Base-by-base conservation (phyloP, 495 filamentous ascomycete genomes). In the Glonium stellatum region DNA sequence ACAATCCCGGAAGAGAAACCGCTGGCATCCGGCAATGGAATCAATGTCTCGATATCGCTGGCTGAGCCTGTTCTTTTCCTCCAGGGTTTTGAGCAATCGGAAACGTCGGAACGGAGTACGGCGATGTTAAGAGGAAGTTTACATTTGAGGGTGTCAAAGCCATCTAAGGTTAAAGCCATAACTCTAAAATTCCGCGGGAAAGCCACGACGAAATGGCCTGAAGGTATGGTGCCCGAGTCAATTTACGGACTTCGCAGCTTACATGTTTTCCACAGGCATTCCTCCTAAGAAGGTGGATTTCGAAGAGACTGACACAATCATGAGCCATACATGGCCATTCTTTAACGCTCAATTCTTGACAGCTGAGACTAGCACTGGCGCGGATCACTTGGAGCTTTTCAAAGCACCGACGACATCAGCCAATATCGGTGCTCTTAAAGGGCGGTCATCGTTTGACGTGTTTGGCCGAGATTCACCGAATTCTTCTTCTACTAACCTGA, bases 201-300 rank as follows among this genome's bases (percentile, higher is more conserved):
- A 69, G 87, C 90, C 1, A 84, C 87, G 62, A 98, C 93, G 0
- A 90, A 96, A 69, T 98, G 93, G 93, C 93, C 95, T 21, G 93
- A 98, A 78, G 93, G 87, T 88, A 74, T 23, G 71, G 52, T 50
- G 23, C 57, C 21, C 21, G 31, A 8, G 18, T 57, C 25, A 9
- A 51, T 19, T 19, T 25, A 27, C 11, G 1, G 37, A 1, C 5
- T 27, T 1, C 36, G 5, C 22, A n/a, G 31, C 58, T 62, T 44
- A 62, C n/a, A 12, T 19, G 8, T 55, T 13, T 37, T 50, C 49
- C 9, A 13, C 60, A 89, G 86, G 92, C 35, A 96, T 98, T 21
- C 95, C 93, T 5, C 95, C 93, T 1, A 81, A 82, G 62, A 97
- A 95, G 71, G 77, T 85, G 0, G 87, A 95, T 56, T 86, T 87